These are phyloP conservation scores for Deuterostichococcus epilithicus DNA, from an alignment of 139 green algal species.

Conservation along the genomic window DNA sequence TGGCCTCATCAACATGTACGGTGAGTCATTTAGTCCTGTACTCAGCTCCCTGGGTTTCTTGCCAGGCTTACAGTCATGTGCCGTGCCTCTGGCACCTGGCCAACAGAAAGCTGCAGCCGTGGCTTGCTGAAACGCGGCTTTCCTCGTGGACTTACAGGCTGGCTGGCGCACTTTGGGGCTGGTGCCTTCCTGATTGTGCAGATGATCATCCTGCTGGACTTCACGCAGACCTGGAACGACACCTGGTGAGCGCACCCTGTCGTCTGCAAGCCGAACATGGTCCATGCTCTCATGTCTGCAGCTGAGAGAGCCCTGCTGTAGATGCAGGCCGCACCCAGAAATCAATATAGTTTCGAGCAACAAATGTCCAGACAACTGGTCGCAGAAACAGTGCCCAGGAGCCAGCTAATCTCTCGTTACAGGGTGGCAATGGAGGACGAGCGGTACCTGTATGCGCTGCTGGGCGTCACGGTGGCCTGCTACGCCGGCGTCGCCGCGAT, in stretches of 20 bases:
- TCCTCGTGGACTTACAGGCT: slow-evolving; percentile 40
- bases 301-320: no score
- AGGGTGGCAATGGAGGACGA: slow-evolving; percentile 75
- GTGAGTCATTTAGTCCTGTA: slow-evolving; percentile 26
- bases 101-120: neutral
- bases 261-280: no score
- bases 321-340: no score
- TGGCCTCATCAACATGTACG: slow-evolving; percentile 67
- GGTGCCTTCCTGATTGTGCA: slow-evolving; percentile 93
- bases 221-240: slow-evolving; percentile 88
- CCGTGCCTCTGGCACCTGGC: no score
- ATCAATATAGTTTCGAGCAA: no score
- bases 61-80: no score
- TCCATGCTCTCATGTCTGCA: no score
- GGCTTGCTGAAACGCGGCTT: neutral
- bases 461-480: slow-evolving; percentile 65
- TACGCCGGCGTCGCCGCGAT: slow-evolving; percentile 51
- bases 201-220: slow-evolving; percentile 94
- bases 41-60: neutral
- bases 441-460: slow-evolving; percentile 76
- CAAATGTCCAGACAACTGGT: no score
- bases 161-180: slow-evolving; percentile 78
- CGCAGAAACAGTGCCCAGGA: no score
- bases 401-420: neutral
- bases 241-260: slow-evolving; percentile 74